These are phyloP conservation scores for Stachybotrys elegans DNA, from an alignment of 2,329 filamentous ascomycete species.

Conservation along the genomic window DNA sequence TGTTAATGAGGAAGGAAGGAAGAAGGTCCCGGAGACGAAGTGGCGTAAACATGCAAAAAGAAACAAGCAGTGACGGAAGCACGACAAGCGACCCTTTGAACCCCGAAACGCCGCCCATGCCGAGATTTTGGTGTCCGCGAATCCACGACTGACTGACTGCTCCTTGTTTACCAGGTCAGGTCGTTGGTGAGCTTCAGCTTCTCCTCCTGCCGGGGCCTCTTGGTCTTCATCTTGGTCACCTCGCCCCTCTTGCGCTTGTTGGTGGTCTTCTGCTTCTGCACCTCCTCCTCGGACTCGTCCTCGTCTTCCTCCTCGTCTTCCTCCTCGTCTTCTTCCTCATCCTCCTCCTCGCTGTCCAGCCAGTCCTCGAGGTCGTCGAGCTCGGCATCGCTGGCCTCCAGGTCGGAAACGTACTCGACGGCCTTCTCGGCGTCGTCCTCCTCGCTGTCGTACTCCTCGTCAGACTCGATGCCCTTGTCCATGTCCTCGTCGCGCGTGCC, in stretches of 20 bases:
- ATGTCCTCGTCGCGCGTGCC: constrained; percentile 79
- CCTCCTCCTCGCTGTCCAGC: constrained; percentile 67
- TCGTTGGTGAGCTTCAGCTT: constrained; percentile 37
- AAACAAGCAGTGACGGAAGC: no score
- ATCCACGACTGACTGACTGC: no score
- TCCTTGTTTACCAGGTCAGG: no score
- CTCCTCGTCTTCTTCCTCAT: constrained; percentile 48
- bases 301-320: constrained; percentile 53
- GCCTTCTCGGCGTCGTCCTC: constrained; percentile 59
- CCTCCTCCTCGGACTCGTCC: constrained; percentile 55
- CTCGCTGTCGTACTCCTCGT: constrained; percentile 29
- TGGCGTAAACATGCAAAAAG: no score
- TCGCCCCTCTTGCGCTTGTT: constrained; percentile 50
- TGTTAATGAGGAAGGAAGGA: no score
- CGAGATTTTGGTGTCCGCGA: no score
- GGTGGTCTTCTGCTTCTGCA: constrained; percentile 49
- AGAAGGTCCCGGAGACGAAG: no score
- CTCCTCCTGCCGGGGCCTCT: constrained; percentile 45
- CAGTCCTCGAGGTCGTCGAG: constrained; percentile 84
- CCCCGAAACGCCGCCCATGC: no score
- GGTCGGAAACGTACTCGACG: constrained; percentile 90
- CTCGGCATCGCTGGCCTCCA: constrained; percentile 79
- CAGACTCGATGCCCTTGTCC: constrained; percentile 67
- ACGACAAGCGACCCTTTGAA: no score
- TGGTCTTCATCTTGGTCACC: constrained; percentile 41